These are phyloP conservation scores for Fusarium dimerum DNA, from an alignment of 2,329 filamentous ascomycete genomes.

Conservation along the genomic window DNA sequence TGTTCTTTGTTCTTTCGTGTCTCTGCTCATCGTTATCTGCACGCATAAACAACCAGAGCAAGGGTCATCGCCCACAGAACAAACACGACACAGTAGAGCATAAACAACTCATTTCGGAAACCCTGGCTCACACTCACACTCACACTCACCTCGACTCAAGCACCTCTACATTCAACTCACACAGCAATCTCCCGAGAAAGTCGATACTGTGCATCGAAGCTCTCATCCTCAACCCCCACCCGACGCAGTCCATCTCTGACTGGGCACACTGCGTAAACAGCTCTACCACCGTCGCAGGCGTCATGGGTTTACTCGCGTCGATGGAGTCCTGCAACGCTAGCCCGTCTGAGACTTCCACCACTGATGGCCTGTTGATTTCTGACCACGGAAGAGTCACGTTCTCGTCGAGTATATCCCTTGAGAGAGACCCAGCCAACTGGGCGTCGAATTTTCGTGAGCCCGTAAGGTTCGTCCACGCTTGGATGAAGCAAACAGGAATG, in stretches of 20 bases:
- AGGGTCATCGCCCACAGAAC: no score
- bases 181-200: slow-evolving; percentile 26
- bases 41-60: no score
- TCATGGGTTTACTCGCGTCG: slow-evolving; percentile 21
- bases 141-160: slow-evolving; percentile 16
- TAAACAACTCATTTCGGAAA: no score
- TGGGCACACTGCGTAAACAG: slow-evolving; percentile 26
- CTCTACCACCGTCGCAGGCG: slow-evolving; percentile 24
- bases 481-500: slow-evolving; percentile 29
- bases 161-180: slow-evolving; percentile 22
- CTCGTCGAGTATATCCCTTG: slow-evolving; percentile 29
- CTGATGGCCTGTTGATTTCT: slow-evolving; percentile 20
- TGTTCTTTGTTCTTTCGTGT: no score
- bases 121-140: no score
- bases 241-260: slow-evolving; percentile 22
- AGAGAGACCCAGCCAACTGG: slow-evolving; percentile 22
- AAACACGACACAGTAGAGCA: no score
- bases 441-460: slow-evolving; percentile 20
- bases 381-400: slow-evolving; percentile 26
- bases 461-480: slow-evolving; percentile 28
- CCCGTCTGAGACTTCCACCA: slow-evolving; percentile 28
- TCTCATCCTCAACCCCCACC: slow-evolving; percentile 24
- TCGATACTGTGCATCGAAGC: slow-evolving; percentile 26
- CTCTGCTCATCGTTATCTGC: no score
- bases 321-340: slow-evolving; percentile 22